phyloP scores from a whole-genome alignment of 23 red algal genomes.

The Gracilariopsis chorda region DNA sequence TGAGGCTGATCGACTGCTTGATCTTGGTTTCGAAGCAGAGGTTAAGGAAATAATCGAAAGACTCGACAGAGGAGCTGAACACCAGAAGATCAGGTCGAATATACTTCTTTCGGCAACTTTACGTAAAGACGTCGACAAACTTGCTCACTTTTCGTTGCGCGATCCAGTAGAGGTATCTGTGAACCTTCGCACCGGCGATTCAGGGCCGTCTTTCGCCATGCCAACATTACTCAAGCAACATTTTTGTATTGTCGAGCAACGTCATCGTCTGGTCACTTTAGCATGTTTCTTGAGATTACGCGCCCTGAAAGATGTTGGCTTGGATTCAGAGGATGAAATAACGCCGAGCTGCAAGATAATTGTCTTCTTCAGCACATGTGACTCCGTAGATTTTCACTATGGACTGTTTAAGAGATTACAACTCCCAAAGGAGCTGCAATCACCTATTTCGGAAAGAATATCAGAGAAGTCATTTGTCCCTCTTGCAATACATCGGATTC shows the following conservation, averaged over 20 bases:
- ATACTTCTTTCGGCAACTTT: conserved; percentile 77
- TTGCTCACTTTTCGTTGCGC: conserved; percentile 60
- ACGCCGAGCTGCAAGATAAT: conserved; percentile 62
- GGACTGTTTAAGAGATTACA: conserved; percentile 49
- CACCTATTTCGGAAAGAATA: background rate
- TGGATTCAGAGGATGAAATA: background rate
- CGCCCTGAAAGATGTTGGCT: conserved; percentile 30
- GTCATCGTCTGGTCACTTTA: conserved; percentile 70
- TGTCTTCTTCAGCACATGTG: conserved; percentile 91
- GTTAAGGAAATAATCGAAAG: conserved; percentile 66
- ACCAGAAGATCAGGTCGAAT: conserved; percentile 35
- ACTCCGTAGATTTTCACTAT: conserved; percentile 88
- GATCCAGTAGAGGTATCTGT: conserved; percentile 63
- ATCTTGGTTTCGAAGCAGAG: conserved; percentile 85
- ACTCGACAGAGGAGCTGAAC: conserved; percentile 22
- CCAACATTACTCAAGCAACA: conserved; percentile 67
- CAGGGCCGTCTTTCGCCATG: conserved; percentile 33
- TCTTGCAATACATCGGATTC: conserved; percentile 71
- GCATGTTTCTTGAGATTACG: conserved; percentile 59
- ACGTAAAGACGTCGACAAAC: conserved; percentile 53
- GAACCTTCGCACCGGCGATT: background rate
- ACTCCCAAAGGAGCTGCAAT: conserved; percentile 56
- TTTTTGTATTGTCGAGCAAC: conserved; percentile 81
- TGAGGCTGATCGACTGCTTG: conserved; percentile 94
- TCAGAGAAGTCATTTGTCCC: conserved; percentile 13